Conservation (phyloP, 2,329 filamentous ascomycete species). For the Colletotrichum sp. region DNA sequence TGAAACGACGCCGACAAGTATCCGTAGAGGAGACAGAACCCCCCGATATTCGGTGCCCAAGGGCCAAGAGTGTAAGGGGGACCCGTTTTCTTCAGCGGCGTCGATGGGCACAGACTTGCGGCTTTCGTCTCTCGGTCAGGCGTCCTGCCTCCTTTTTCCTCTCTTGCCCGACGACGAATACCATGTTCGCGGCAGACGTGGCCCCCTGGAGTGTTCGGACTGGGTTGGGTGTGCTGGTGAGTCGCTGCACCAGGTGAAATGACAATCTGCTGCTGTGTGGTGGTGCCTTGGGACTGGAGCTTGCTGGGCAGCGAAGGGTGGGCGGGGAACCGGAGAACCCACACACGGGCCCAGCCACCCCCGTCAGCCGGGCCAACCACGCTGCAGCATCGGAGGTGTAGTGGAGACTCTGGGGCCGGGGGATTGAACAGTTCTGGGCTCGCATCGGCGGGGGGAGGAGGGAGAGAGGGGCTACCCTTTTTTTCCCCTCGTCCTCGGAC, state of each 20-base stretch:
- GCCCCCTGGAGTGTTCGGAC: neutral
- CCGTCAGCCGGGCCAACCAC: neutral
- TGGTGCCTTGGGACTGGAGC: neutral
- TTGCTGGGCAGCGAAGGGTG: neutral
- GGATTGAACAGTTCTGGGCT: neutral
- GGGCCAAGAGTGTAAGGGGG: neutral
- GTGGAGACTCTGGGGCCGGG: neutral
- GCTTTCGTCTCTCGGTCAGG: neutral
- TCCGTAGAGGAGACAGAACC: neutral
- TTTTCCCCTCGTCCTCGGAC: neutral
- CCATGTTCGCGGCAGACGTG: neutral
- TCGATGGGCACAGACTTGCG: neutral
- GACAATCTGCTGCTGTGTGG: neutral
- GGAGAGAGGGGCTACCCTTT: neutral
- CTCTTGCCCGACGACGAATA: neutral
- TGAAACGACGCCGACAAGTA: neutral
- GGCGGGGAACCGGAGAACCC: neutral
- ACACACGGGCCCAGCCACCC: neutral
- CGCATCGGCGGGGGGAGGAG: neutral
- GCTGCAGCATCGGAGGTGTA: neutral
- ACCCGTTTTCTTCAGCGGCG: neutral
- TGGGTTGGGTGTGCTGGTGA: neutral
- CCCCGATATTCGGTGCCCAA: neutral
- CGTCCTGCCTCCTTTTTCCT: neutral
- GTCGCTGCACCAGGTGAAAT: neutral